Percentiles rank a stretch among this genome's conserved stretches.
These are phyloP conservation scores for Ilyonectria destructans DNA, from an alignment of 2,329 filamentous ascomycete genomes.

Conservation along the genomic window DNA sequence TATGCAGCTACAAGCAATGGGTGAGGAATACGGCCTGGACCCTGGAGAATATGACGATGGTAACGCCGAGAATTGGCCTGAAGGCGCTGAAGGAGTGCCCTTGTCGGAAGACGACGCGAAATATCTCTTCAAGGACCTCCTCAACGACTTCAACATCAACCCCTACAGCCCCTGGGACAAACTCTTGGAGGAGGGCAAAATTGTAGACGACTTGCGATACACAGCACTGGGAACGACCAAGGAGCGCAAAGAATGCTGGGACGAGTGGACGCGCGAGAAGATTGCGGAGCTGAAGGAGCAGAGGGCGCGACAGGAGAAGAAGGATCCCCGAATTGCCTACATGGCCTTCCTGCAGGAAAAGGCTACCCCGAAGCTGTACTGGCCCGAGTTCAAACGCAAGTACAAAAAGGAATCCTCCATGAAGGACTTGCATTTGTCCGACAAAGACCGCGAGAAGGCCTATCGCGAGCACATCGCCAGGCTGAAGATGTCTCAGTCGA, in stretches of 20 bases:
- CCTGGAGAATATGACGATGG: constrained; percentile 83
- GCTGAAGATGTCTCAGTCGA: constrained; percentile 76
- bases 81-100: constrained; percentile 79
- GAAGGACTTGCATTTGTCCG: constrained; percentile 79
- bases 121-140: constrained; percentile 86
- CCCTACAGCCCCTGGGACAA: constrained; percentile 96
- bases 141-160: constrained; percentile 86
- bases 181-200: constrained; percentile 84
- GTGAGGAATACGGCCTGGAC: constrained; percentile 85
- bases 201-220: constrained; percentile 91
- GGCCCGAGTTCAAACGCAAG: constrained; percentile 96
- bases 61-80: constrained; percentile 74
- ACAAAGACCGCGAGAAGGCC: constrained; percentile 85
- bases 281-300: constrained; percentile 82
- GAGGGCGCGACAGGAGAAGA: constrained; percentile 83
- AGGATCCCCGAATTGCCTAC: constrained; percentile 88
- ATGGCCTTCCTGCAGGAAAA: constrained; percentile 85
- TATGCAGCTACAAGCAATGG: constrained; percentile 92
- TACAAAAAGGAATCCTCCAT: constrained; percentile 87
- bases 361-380: constrained; percentile 93
- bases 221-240: constrained; percentile 87
- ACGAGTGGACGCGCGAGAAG: constrained; percentile 85
- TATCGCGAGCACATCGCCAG: constrained; percentile 83
- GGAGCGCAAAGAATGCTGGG: constrained; percentile 85
- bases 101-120: constrained; percentile 84